These are phyloP conservation scores for Corynascus novoguineensis DNA, from an alignment of 495 filamentous ascomycete species.

Conservation along the genomic window DNA sequence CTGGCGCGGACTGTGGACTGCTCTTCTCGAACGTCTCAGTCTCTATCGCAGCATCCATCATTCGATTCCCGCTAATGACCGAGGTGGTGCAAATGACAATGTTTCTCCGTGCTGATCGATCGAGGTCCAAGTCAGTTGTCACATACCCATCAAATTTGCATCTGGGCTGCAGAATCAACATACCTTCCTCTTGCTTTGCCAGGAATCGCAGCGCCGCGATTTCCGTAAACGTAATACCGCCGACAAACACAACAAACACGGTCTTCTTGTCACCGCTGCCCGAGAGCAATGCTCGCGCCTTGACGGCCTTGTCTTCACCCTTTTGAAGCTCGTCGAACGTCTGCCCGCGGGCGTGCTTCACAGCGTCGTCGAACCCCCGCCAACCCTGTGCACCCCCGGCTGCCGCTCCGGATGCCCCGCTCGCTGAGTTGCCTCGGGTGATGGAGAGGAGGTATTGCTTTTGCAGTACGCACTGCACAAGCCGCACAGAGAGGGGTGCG, in stretches of 20 bases:
- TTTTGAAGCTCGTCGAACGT: slow-evolving; percentile 92
- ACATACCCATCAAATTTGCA: not conserved
- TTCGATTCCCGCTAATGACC: slow-evolving; percentile 80
- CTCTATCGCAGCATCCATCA: slow-evolving; percentile 86
- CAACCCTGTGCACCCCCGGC: slow-evolving; percentile 69
- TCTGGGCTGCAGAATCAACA: slow-evolving; percentile 11
- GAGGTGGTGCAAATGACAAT: slow-evolving; percentile 90
- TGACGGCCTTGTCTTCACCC: slow-evolving; percentile 87
- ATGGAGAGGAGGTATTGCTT: slow-evolving; percentile 75
- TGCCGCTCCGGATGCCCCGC: slow-evolving; percentile 43
- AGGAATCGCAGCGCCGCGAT: slow-evolving; percentile 92
- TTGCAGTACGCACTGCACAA: slow-evolving; percentile 93
- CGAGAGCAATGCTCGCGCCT: slow-evolving; percentile 77
- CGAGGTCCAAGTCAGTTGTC: slow-evolving; percentile 3
- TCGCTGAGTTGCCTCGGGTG: slow-evolving; percentile 50
- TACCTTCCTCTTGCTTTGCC: slow-evolving; percentile 76
- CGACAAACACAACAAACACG: slow-evolving; percentile 89
- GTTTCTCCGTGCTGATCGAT: slow-evolving; percentile 53
- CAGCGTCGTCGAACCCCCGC: slow-evolving; percentile 83
- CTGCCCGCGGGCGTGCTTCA: slow-evolving; percentile 75
- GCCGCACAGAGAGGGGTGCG: slow-evolving; percentile 83
- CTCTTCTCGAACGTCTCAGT: slow-evolving; percentile 57
- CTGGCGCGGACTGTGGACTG: not conserved
- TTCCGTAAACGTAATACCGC: slow-evolving; percentile 91
- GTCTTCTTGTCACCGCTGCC: slow-evolving; percentile 70